These are phyloP conservation scores for Lepidium sativum DNA, from an alignment of 345 rosid species.

Conservation along the genomic window DNA sequence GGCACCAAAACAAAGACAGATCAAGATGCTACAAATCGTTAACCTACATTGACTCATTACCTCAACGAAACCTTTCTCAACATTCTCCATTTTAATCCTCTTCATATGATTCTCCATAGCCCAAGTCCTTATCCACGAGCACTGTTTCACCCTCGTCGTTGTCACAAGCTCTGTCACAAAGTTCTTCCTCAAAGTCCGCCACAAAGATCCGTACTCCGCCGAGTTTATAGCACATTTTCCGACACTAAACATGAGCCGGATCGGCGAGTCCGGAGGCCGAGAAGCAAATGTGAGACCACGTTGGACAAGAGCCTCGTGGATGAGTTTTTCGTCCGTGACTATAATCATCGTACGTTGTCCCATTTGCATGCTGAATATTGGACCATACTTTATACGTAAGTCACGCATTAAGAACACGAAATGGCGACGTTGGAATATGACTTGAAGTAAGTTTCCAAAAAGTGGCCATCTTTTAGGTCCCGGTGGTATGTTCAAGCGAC, in stretches of 20 bases:
- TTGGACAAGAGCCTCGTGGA: constrained; percentile 82
- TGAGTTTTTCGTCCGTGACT: constrained; percentile 63
- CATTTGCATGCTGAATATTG: constrained; percentile 91
- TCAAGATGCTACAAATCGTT: constrained; percentile 68
- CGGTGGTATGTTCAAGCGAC: constrained; percentile 51
- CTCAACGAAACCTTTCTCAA: constrained; percentile 53
- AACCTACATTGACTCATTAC: constrained; percentile 68
- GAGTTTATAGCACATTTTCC: constrained; percentile 93
- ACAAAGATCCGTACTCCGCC: constrained; percentile 73
- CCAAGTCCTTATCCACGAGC: constrained; percentile 84
- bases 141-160: constrained; percentile 66
- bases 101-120: constrained; percentile 63
- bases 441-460: constrained; percentile 67
- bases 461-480: constrained; percentile 90
- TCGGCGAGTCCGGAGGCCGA: constrained; percentile 81
- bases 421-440: constrained; percentile 66
- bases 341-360: constrained; percentile 89
- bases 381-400: constrained; percentile 64
- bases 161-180: constrained; percentile 71
- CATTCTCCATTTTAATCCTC: constrained; percentile 42
- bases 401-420: constrained; percentile 63
- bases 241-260: constrained; percentile 72
- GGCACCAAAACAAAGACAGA: constrained; percentile 88
- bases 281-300: constrained; percentile 61
- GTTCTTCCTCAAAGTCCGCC: constrained; percentile 72